Base-by-base conservation (phyloP, 208 protist genomes). In the Trypanosoma avium region DNA sequence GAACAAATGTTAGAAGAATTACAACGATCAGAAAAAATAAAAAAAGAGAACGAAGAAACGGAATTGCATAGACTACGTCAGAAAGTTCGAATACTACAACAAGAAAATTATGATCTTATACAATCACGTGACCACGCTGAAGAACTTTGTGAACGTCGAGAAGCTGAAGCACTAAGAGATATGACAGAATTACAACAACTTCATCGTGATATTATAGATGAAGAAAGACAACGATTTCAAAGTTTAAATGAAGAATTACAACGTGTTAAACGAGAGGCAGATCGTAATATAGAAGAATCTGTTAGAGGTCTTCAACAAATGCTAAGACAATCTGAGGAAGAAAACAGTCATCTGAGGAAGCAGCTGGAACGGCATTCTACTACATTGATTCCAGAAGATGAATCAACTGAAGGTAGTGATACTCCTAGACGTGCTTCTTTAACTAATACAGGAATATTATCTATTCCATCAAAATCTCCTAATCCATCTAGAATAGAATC, bases 81-180 rank as follows among this genome's bases (percentile, higher is more conserved):
- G 42, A 82, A 82, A 45, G 61, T 94, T 27, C 59, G 78, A 40
- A 42, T 42, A 26, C 59, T 94, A 35, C 81, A 89, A 64, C 65
- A 81, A 21, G 88, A 92, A 33, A 90, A 85, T 64, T 74, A 65
- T 19, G 54, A 65, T 7, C 67, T 90, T 7, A 73, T 90, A 22
- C 74, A 84, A 38, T 86, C 81, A 4, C 85, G 88, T 24, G 77
- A 92, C 64, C 66, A 64, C 12, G 85, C 83, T 0, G 88, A 94
- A 50, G 84, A 94, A 47, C 63, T 85, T 43, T 89, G 82, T 57
- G 85, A 92, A 59, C 72, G 70, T 26, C 75, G 84, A 5, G 88
- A 92, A 36, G 73, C 79, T 6, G 73, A 94, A 32, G 83, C 85
- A n/a, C 64, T 92, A 15, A 69, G 73, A 10, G 88, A 94, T 54